Evolutionary conservation across 495 filamentous ascomycete species (phyloP).

Genomic region (Aspergillus indologenus): DNA sequence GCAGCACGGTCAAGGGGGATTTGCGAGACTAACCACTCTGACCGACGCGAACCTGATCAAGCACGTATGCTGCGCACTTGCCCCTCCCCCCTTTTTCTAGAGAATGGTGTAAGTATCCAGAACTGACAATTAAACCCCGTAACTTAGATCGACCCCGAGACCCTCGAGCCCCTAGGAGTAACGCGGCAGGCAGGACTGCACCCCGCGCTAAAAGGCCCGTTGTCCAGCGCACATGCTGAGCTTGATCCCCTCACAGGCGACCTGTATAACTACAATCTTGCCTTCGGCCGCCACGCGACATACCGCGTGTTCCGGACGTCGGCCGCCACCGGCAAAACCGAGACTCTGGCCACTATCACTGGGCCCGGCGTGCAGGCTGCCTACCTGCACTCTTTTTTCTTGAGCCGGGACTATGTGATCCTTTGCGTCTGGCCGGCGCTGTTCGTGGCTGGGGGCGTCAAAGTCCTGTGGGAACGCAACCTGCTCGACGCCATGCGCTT

Average conservation of each 20-base stretch:
- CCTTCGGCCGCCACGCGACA: slow-evolving; percentile 9
- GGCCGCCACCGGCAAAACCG: slow-evolving; percentile 8
- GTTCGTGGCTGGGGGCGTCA: neutral
- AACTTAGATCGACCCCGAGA: slow-evolving; percentile 8
- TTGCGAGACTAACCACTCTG: slow-evolving; percentile 3
- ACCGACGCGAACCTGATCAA: slow-evolving; percentile 14
- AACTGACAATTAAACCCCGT: too few species aligned
- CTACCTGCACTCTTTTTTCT: slow-evolving; percentile 18
- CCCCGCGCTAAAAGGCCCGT: slow-evolving; percentile 14
- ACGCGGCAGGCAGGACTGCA: slow-evolving; percentile 10
- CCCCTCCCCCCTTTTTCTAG: too few species aligned
- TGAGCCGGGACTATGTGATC: slow-evolving; percentile 14
- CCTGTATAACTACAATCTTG: slow-evolving; percentile 18
- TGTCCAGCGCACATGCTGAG: slow-evolving; percentile 15
- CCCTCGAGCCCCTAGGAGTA: slow-evolving; percentile 15
- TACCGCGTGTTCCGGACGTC: slow-evolving; percentile 18
- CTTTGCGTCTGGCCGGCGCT: slow-evolving; percentile 14
- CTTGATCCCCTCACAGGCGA: slow-evolving; percentile 14
- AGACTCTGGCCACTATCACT: slow-evolving; percentile 14
- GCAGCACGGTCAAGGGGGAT: too few species aligned
- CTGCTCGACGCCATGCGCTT: slow-evolving; percentile 12
- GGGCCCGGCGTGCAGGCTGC: slow-evolving; percentile 9
- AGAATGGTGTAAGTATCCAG: too few species aligned
- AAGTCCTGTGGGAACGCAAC: slow-evolving; percentile 16
- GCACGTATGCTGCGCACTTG: neutral